Percentiles rank a stretch among this genome's conserved stretches.
These are phyloP conservation scores for Fraxinus nigra DNA, from an alignment of 305 asterid species.

Conservation along the genomic window DNA sequence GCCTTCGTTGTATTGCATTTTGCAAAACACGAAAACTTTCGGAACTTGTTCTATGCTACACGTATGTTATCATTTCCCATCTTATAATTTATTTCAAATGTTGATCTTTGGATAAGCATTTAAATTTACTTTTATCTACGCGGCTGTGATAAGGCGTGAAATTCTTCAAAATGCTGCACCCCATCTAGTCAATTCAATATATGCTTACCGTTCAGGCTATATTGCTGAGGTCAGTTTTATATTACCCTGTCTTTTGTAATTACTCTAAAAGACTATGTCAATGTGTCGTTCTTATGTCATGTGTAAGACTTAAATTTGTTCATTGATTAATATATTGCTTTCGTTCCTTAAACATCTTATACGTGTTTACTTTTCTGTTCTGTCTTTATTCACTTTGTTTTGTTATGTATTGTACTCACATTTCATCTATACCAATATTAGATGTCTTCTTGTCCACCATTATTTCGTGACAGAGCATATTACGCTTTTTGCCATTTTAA, in stretches of 20 bases:
- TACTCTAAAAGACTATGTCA: slow-evolving; percentile 16
- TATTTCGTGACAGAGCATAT: background rate
- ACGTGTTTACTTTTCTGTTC: background rate
- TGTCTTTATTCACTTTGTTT: background rate
- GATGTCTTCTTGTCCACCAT: background rate
- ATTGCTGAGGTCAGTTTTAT: slow-evolving; percentile 73
- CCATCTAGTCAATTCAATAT: slow-evolving; percentile 56
- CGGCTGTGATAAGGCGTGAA: slow-evolving; percentile 63
- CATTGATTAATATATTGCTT: background rate
- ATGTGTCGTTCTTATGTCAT: background rate
- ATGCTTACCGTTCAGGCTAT: slow-evolving; percentile 87
- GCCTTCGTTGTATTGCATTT: slow-evolving; percentile 91
- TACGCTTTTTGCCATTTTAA: background rate
- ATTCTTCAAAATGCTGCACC: slow-evolving; percentile 79
- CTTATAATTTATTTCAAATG: slow-evolving; percentile 10
- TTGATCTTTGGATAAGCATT: slow-evolving; percentile 18
- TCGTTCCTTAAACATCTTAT: background rate
- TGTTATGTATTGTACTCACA: background rate
- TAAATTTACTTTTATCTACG: slow-evolving; percentile 25
- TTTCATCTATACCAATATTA: background rate
- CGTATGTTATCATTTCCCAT: slow-evolving; percentile 53
- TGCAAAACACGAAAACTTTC: slow-evolving; percentile 97
- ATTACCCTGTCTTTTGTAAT: slow-evolving; percentile 15
- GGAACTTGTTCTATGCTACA: slow-evolving; percentile 87
- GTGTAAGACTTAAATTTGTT: background rate